These are phyloP conservation scores for Calonectria crousiana DNA, from an alignment of 2,329 filamentous ascomycete species.

Conservation along the genomic window DNA sequence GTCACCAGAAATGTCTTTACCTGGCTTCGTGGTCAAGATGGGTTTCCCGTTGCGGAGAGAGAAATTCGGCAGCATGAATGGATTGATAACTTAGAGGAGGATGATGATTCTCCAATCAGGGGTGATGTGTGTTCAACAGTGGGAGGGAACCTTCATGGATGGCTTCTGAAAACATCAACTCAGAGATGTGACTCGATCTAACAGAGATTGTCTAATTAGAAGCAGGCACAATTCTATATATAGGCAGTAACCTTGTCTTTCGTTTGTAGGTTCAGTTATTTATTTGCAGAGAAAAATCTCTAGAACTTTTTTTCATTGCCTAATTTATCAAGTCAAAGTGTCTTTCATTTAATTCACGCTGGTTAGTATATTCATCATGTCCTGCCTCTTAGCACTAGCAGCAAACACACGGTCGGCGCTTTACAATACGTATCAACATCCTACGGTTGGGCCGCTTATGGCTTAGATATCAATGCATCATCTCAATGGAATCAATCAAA, in stretches of 20 bases:
- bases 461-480: not conserved
- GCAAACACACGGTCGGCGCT: not conserved
- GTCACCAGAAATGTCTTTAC: constrained; percentile 46
- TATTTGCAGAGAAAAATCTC: not conserved
- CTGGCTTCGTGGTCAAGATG: too few relatives aligned
- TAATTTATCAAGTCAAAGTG: not conserved
- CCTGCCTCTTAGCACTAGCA: not conserved
- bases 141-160: constrained; percentile 18
- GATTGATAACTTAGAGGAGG: constrained; percentile 7
- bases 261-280: not conserved
- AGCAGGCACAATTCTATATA: not conserved
- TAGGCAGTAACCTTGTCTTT: not conserved
- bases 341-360: too few relatives aligned
- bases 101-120: constrained; percentile 33
- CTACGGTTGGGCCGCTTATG: not conserved
- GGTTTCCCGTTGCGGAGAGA: too few relatives aligned
- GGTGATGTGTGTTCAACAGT: constrained; percentile 25
- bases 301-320: not conserved
- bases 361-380: not conserved
- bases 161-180: constrained; percentile 19
- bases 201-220: not conserved
- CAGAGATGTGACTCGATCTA: constrained; percentile 16
- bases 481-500: not conserved
- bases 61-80: too few relatives aligned
- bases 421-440: not conserved